phyloP scores from a whole-genome alignment of 257 asterid genomes.

The Scutellaria galericulata region DNA sequence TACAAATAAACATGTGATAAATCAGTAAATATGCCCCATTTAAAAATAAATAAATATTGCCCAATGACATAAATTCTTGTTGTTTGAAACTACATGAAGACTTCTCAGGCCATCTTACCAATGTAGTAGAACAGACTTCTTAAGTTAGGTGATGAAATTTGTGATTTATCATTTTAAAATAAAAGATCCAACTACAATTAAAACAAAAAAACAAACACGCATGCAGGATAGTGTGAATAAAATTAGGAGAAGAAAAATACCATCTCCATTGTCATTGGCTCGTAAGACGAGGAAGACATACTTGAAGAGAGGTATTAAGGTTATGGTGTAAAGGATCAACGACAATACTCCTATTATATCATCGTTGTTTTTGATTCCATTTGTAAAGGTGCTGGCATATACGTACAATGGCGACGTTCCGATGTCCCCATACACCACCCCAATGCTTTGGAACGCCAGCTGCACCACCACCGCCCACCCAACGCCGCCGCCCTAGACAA shows the following conservation, averaged over 20 bases:
- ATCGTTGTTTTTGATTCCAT: slow-evolving; percentile 51
- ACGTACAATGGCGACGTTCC: slow-evolving; percentile 74
- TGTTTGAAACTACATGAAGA: no score
- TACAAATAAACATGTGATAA: no score
- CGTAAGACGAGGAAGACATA: slow-evolving; percentile 56
- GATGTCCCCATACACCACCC: slow-evolving; percentile 68
- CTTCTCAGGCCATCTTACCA: no score
- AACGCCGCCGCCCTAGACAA: background rate
- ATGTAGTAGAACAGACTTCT: no score
- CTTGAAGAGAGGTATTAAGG: slow-evolving; percentile 56
- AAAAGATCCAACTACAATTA: no score
- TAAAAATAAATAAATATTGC: no score
- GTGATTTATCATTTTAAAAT: no score
- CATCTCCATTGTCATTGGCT: slow-evolving; percentile 71
- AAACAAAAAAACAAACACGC: no score
- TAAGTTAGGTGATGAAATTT: no score
- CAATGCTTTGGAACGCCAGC: slow-evolving; percentile 65
- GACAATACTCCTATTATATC: slow-evolving; percentile 61
- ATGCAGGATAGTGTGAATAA: no score
- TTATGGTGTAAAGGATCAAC: slow-evolving; percentile 58
- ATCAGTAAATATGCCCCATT: no score
- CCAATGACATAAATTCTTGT: no score
- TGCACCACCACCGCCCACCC: slow-evolving; percentile 48
- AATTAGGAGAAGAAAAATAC: slow-evolving; percentile 31
- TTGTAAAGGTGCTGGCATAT: slow-evolving; percentile 44